Evolutionary conservation across 768 basidiomycete genomes (phyloP), one percentile per base, ranked within the genome.

Genomic region (Serendipita sp.): DNA sequence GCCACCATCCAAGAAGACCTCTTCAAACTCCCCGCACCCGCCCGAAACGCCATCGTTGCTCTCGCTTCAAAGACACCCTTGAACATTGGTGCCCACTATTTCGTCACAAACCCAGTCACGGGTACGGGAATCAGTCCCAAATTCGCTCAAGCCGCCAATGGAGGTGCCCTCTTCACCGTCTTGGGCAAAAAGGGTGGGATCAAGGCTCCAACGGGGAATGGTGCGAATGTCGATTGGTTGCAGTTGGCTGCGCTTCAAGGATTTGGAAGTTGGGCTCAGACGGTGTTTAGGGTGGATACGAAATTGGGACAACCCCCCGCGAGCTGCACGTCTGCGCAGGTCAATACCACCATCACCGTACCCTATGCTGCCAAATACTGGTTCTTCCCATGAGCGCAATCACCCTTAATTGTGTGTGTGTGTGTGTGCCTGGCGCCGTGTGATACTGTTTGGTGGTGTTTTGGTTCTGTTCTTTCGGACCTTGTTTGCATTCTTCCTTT

Each of bases 71-170:
- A 48, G 6, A 31, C 66, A 11, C 62, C 69, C 16, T 3, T 69
- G 44, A 69, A 76, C 44, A 74, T 79, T 36, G 79, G 79, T 13
- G 76, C 81, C 65, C 83, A 86, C 67, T 84, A 79, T 75, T 87
- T 83, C 70, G 74, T 81, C 40, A 70, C 74, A 0, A 79, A 80
- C 70, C 73, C 78, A 3, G 67, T 75, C 63, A 5, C 37, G 2
- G 78, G 76, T 3, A 44, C 52, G 1, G 79, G 78, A 15, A 73
- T 74, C 64, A 70, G 70, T 44, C 82, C 84, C 1, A 76, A 79
- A 67, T 82, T 82, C 78, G 84, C 85, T 71, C 81, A 81, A 72
- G 76, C 78, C 10, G 75, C 76, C 3, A 72, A 72, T 16, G 75
- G 74, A 2, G 68, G 69, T n/a, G 72, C 73, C 16, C 79, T 79